Percentiles rank a stretch among this genome's conserved stretches.
phyloP scores from a whole-genome alignment of 1,139 yeast species.

The Hyphopichia pseudoburtonii region DNA sequence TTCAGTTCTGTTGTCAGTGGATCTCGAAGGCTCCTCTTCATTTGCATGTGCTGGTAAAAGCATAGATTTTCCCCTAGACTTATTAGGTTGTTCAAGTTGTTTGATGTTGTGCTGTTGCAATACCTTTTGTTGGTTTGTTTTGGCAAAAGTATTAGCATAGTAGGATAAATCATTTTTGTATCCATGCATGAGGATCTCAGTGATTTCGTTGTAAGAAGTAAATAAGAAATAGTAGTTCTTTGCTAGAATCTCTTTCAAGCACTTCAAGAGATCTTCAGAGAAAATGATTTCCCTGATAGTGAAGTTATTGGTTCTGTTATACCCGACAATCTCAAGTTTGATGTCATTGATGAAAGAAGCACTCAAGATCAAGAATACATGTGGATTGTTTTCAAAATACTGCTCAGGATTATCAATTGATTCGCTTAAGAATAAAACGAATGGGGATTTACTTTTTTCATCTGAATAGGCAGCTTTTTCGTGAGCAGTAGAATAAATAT shows the following conservation, averaged over 20 bases:
- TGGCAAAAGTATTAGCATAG: slow-evolving; percentile 12
- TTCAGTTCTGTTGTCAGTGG: not conserved
- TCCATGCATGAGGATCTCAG: slow-evolving; percentile 22
- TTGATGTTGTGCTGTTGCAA: not conserved
- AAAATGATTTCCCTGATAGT: slow-evolving; percentile 25
- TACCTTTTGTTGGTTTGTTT: slow-evolving; percentile 1
- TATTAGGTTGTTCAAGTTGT: not conserved
- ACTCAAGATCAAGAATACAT: slow-evolving; percentile 26
- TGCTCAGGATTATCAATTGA: slow-evolving; percentile 20
- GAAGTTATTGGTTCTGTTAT: slow-evolving; percentile 22
- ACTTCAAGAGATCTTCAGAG: slow-evolving; percentile 20
- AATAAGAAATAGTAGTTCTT: slow-evolving; percentile 20
- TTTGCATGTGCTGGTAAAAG: not conserved
- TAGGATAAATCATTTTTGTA: slow-evolving; percentile 25
- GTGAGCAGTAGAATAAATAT: slow-evolving; percentile 78
- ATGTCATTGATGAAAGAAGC: slow-evolving; percentile 29
- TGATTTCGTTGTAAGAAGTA: slow-evolving; percentile 21
- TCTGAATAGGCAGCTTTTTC: slow-evolving; percentile 55
- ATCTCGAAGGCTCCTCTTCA: not conserved
- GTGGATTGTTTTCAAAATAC: slow-evolving; percentile 25
- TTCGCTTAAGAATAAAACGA: slow-evolving; percentile 65
- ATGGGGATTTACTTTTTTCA: slow-evolving; percentile 62
- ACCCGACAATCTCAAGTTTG: slow-evolving; percentile 29
- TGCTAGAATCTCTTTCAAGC: slow-evolving; percentile 22
- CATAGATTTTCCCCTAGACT: not conserved